These are phyloP conservation scores for Rutstroemia sydowiana DNA, from an alignment of 2,329 filamentous ascomycete genomes.

Conservation along the genomic window DNA sequence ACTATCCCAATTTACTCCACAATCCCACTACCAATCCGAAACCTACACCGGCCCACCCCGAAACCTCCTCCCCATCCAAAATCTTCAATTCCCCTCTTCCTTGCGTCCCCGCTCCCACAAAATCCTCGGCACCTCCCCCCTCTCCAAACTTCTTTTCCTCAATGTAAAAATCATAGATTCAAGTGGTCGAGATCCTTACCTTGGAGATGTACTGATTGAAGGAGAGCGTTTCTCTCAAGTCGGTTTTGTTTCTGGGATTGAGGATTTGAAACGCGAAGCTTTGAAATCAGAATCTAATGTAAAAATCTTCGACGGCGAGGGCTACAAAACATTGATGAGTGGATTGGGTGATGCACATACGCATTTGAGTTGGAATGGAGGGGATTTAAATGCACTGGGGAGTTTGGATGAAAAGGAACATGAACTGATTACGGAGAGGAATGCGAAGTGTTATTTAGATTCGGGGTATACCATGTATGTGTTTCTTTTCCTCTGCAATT, in stretches of 20 bases:
- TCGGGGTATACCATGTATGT: conserved; percentile 41
- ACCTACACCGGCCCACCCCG: not conserved
- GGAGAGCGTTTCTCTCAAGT: not conserved
- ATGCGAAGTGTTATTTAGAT: conserved; percentile 39
- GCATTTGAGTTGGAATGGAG: conserved; percentile 42
- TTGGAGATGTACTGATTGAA: not conserved
- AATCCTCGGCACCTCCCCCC: not conserved
- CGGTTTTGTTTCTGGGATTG: not conserved
- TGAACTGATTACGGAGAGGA: conserved; percentile 15
- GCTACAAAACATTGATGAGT: conserved; percentile 41
- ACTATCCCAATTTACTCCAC: too few species aligned
- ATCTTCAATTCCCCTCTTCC: not conserved
- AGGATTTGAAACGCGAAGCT: not conserved
- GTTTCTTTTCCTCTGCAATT: not conserved
- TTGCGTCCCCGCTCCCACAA: not conserved
- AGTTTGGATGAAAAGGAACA: conserved; percentile 41
- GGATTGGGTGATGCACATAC: conserved; percentile 43
- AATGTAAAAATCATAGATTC: not conserved
- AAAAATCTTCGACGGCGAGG: conserved; percentile 7
- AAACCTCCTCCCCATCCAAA: not conserved
- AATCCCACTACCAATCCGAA: too few species aligned
- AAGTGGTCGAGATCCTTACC: not conserved
- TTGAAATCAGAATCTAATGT: not conserved
- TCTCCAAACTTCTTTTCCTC: not conserved
- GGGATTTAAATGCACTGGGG: conserved; percentile 36